Evolutionary conservation across 2,329 filamentous ascomycete species (phyloP), one percentile per base, ranked within the genome.

Genomic region (Fusarium sp.): DNA sequence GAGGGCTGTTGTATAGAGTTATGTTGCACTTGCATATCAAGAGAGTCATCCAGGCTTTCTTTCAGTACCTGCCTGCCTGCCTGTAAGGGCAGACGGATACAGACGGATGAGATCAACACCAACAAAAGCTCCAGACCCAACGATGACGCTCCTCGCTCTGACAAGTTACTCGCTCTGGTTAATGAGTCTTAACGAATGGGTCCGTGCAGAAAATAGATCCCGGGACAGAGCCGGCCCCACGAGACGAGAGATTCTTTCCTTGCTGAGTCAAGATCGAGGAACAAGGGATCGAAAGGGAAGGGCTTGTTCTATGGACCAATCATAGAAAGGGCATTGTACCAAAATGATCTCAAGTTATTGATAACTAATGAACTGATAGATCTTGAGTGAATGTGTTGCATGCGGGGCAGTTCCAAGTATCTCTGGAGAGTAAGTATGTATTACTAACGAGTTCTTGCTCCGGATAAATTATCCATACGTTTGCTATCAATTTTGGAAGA

Each of bases 241-340:
- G 32, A 42, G 24, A 52, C 50, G 50, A 58, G 50, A 58, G 30
- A 58, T 53, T 58, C 42, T 63, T 52, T 27, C 50, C 32, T 59
- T 57, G 58, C 65, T 73, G 66, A 63, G 59, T 51, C 61, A 71
- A 73, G 69, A 75, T 73, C 67, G 69, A 66, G 63, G 60, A 70
- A 45, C 68, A 65, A 53, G 69, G 66, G 56, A 63, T 68, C 58
- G 45, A 38, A 46, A 54, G 55, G 30, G 20, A 44, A 57, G 42
- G 46, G 52, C 15, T 38, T 54, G 18, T 66, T 59, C 38, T 62
- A 59, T 54, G 56, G 45, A 25, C 73, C 73, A 74, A 74, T 74
- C 68, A 74, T 50, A 47, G 50, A 20, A 44, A n/a, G 18, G 42
- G 53, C 59, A 75, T 73, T 74, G 71, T 61, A 61, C 57, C 44